phyloP scores from a whole-genome alignment of 2,329 filamentous ascomycete genomes.

The Colletotrichum orchidophilum region DNA sequence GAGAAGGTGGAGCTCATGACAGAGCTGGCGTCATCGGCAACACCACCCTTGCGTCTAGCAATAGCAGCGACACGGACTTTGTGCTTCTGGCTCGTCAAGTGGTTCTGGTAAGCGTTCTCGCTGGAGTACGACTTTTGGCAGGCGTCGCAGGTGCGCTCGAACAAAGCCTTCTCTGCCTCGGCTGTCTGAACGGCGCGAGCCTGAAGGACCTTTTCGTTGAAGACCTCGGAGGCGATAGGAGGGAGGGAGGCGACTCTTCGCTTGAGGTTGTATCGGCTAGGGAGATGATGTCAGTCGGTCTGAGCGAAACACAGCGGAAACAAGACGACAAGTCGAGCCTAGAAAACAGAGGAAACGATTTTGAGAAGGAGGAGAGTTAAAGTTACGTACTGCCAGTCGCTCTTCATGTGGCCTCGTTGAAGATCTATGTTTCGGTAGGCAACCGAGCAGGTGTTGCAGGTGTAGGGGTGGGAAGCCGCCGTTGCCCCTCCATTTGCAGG shows the following conservation, averaged over 20 bases:
- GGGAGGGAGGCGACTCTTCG: slow-evolving; percentile 90
- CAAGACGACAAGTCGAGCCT: background rate
- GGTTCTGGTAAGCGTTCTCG: slow-evolving; percentile 95
- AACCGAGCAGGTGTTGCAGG: slow-evolving; percentile 97
- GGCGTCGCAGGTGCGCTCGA: slow-evolving; percentile 81
- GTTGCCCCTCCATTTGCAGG: slow-evolving; percentile 44
- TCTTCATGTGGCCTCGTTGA: slow-evolving; percentile 96
- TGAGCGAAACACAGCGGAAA: background rate
- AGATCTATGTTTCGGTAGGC: slow-evolving; percentile 94
- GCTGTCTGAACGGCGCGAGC: slow-evolving; percentile 86
- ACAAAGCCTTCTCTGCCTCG: slow-evolving; percentile 87
- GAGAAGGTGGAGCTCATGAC: slow-evolving; percentile 93
- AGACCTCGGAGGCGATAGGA: slow-evolving; percentile 89
- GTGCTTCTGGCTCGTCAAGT: slow-evolving; percentile 91
- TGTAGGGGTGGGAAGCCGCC: slow-evolving; percentile 80
- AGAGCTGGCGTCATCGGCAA: slow-evolving; percentile 75
- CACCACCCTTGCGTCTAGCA: slow-evolving; percentile 45
- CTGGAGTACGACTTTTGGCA: slow-evolving; percentile 96
- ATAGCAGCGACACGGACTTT: slow-evolving; percentile 69
- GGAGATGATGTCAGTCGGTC: slow-evolving; percentile 32
- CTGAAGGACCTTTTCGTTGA: slow-evolving; percentile 94
- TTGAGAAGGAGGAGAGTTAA: background rate
- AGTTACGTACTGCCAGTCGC: slow-evolving; percentile 91
- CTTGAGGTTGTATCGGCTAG: slow-evolving; percentile 93
- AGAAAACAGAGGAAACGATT: background rate